Percentiles rank a stretch among this genome's conserved stretches.
Conservation (phyloP, 257 asterid genomes). For the Fraxinus cuspidata region DNA sequence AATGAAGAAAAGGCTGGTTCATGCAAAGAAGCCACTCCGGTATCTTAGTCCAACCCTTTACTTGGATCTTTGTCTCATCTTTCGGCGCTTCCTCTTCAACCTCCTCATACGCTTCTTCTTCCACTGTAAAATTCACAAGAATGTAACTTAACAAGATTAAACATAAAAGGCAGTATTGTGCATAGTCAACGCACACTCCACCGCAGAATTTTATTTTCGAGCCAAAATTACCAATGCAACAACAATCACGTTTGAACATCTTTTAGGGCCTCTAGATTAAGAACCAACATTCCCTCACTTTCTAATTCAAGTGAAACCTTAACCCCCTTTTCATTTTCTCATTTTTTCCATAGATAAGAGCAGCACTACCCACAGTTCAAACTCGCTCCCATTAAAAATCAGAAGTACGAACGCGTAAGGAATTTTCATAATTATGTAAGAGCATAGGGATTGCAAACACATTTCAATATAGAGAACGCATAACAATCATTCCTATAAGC, state of each 20-base stretch:
- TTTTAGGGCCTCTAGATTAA: not conserved
- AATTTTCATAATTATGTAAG: not conserved
- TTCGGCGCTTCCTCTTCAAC: slow-evolving; percentile 65
- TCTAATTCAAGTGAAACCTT: not conserved
- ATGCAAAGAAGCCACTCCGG: not conserved
- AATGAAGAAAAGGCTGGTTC: not conserved
- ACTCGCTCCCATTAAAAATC: not conserved
- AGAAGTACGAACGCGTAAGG: not conserved
- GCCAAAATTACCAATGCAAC: not conserved
- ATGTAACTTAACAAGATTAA: not conserved
- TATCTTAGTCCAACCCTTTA: slow-evolving; percentile 9
- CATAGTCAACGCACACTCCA: not conserved
- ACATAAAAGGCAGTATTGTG: not conserved
- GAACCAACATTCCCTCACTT: not conserved
- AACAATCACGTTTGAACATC: not conserved
- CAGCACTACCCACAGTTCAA: not conserved
- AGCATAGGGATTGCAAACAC: not conserved
- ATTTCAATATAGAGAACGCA: not conserved
- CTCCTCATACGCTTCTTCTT: slow-evolving; percentile 71
- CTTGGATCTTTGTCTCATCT: slow-evolving; percentile 65
- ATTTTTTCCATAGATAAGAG: not conserved
- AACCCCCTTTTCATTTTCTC: not conserved
- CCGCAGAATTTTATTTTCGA: not conserved
- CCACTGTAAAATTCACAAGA: slow-evolving; percentile 36
- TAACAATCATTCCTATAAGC: not conserved